Percentiles rank a stretch among this genome's conserved stretches.
phyloP scores from a whole-genome alignment of 345 rosid species.

The Moricandia moricandioides region DNA sequence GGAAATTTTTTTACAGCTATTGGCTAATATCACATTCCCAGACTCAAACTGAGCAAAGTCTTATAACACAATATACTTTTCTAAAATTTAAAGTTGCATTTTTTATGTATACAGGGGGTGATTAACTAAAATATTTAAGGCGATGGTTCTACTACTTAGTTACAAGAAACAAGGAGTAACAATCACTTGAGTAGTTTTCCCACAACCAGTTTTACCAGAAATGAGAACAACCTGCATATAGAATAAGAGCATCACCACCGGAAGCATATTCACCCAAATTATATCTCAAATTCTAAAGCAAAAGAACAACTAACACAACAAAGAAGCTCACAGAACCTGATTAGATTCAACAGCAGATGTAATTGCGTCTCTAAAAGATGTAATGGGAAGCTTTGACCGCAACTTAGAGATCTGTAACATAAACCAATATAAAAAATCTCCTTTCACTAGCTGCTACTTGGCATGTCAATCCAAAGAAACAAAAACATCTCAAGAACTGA shows the following conservation, averaged over 20 bases:
- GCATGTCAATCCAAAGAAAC: no score
- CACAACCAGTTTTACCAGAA: conserved; percentile 86
- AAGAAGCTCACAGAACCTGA: conserved; percentile 52
- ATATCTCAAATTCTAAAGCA: not conserved
- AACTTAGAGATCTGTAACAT: conserved; percentile 56
- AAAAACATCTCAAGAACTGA: not conserved
- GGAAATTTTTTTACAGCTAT: not conserved
- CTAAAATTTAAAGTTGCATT: not conserved
- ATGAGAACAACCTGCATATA: conserved; percentile 63
- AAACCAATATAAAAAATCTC: conserved; percentile 31
- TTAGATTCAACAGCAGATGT: conserved; percentile 69
- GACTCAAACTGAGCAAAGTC: not conserved
- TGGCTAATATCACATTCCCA: conserved; percentile 1
- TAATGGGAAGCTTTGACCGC: conserved; percentile 81
- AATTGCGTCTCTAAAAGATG: conserved; percentile 65
- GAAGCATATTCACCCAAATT: not conserved
- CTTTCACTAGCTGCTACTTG: conserved; percentile 13
- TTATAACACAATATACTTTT: not conserved
- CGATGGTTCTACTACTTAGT: not conserved
- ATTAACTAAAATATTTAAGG: no score
- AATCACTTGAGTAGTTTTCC: conserved; percentile 82
- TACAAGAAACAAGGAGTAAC: conserved; percentile 14
- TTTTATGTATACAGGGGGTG: not conserved
- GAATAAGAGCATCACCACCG: conserved; percentile 2
- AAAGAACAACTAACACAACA: conserved; percentile 18